Evolutionary conservation across 805 yeast genomes (phyloP), one percentile per base, ranked within the genome.

Genomic region (Dipodascus albidus): DNA sequence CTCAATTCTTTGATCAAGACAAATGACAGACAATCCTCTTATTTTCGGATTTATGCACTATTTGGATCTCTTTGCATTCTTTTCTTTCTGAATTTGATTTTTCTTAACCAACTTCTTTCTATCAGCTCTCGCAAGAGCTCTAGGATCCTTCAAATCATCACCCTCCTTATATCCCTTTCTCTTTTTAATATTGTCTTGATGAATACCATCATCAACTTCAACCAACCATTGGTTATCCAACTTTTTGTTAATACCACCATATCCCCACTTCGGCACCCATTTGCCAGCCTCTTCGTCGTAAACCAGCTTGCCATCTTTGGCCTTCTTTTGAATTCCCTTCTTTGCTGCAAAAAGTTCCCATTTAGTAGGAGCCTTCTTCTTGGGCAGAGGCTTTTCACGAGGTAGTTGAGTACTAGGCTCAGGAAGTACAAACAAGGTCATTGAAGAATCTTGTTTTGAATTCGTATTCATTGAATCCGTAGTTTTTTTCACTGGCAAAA

Each of bases 201-300:
- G 75, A 33, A 69, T 74, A 41, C 79, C 74, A 52, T 86, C 95
- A 55, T 87, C 87, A 56, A 91, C 86, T 71, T 93, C 99, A 54
- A 91, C 97, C 65, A 88, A 76, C 99, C 99, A 93, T 70, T 93
- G 97, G 64, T 77, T 72, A 63, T 91, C 98, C 60, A 82, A 65
- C 53, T 81, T 80, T 72, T 93, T 91, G 71, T 93, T 93, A 70
- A 81, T 81, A 64, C 98, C 98, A 59, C 85, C 83, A 74, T 85
- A 91, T 56, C 99, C 99, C 99, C 99, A 93, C 70, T 89, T 91
- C 62, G 95, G 91, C 57, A 85, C 96, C 99, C 99, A 93, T 70
- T 89, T 90, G 51, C 91, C 90, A 27, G 79, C 72, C 31, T 79
- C 93, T 69, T 93, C 98, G 69, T 93, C 96, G 62, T 73, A 93